Base-by-base conservation (phyloP, 495 filamentous ascomycete genomes). In the Aspergillus egyptiacus region DNA sequence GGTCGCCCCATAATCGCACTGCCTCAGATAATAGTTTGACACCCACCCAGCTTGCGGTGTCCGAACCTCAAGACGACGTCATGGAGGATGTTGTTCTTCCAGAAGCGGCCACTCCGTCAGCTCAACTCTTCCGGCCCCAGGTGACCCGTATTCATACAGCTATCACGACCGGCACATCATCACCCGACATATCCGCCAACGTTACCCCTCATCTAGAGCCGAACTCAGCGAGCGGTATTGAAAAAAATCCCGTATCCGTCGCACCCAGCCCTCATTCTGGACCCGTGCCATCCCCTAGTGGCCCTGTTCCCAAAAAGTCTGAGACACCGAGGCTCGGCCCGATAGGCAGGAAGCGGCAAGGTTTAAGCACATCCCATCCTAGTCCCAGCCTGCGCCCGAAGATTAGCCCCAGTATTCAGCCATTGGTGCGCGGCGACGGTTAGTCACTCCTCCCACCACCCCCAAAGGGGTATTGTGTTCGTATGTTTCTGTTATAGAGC, bases 391-490 rank as follows among this genome's bases (percentile, higher is more conserved):
- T 98, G 32, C 74, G 86, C n/a, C 93, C 93, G 18, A 91, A 83
- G 61, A 96, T 97, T 46, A 95, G 89, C 14, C 93, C 93, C 5
- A 91, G 79, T 60, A 96, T 98, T 60, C 94, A 95, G 59, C 93
- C 93, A 5, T 61, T 96, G 19, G 74, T 96, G 37, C 89, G 88
- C 6, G 78, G 78, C 54, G 86, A 88, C 38, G 78, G 84, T 87
- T 62, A 76, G 75, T 45, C 8, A 2, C 14, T 41, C 38, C 20
- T n/a, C 2, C 6, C 25, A 28, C 9, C 25, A 8, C 28, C 28
- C n/a, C n/a, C 10, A 10, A 31, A 4, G 28, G 2, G 9, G 28
- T 5, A 27, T 27, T 27, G 9, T 31, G 3, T 31, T 31, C 10
- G n/a, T 20, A 27, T 7, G n/a, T 19, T 27, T 17, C n/a, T n/a